Evolutionary conservation across 1,139 yeast species (phyloP).

Genomic region (Nakaseomyces nivariensis): DNA sequence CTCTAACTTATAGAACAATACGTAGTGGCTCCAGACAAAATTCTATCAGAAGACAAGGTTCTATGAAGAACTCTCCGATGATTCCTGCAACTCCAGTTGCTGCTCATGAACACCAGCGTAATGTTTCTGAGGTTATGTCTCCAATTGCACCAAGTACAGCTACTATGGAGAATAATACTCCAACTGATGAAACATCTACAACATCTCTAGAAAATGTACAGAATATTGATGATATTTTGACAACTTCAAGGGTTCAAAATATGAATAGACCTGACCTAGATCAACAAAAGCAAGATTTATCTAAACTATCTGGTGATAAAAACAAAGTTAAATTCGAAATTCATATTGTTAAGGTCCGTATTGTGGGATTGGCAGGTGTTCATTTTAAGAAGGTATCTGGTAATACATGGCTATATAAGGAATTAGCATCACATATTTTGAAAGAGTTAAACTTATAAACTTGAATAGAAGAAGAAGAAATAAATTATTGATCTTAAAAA

Average conservation of each 20-base stretch:
- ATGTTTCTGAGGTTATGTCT: constrained; percentile 20
- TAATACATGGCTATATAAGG: constrained; percentile 91
- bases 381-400: constrained; percentile 90
- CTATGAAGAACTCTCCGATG: constrained; percentile 17
- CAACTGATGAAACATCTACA: constrained; percentile 33
- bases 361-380: constrained; percentile 87
- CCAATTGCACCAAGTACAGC: constrained; percentile 13
- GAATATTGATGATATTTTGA: constrained; percentile 26
- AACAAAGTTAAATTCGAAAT: constrained; percentile 68
- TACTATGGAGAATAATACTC: constrained; percentile 4
- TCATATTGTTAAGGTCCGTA: constrained; percentile 84
- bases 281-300: constrained; percentile 20
- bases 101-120: constrained; percentile 23
- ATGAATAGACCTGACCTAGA: constrained; percentile 18
- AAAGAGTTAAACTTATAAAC: constrained; percentile 56
- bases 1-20: constrained; percentile 5
- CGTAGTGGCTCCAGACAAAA: constrained; percentile 17
- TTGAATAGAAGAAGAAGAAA: background rate
- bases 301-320: constrained; percentile 10
- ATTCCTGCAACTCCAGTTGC: constrained; percentile 38
- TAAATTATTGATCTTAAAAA: no score
- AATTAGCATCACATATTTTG: constrained; percentile 77
- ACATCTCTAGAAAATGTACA: constrained; percentile 56
- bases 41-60: constrained; percentile 22
- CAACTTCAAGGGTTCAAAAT: constrained; percentile 26